A percentile compares a stretch with the other conserved stretches of the same genome.
These are phyloP conservation scores for Mycena indigotica DNA, from an alignment of 768 basidiomycete species.

Conservation along the genomic window DNA sequence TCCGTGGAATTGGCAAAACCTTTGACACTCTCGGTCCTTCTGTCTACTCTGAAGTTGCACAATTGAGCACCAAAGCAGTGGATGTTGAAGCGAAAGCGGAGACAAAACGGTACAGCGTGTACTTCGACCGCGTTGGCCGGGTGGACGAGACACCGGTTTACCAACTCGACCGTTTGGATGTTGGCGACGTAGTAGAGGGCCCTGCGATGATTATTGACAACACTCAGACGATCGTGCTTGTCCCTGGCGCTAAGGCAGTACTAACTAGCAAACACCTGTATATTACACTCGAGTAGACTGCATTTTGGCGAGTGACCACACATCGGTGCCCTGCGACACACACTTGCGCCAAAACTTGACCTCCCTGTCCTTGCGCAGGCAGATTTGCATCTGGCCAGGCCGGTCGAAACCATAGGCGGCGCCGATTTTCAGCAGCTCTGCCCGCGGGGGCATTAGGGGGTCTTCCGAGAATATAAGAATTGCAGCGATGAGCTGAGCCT, in stretches of 20 bases:
- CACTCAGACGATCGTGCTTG: conserved; percentile 92
- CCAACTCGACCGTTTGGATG: conserved; percentile 60
- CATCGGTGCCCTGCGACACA: background rate
- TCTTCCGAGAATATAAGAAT: background rate
- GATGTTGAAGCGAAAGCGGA: conserved; percentile 49
- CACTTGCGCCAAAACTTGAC: background rate
- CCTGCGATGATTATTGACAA: conserved; percentile 95
- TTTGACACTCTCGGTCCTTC: conserved; percentile 80
- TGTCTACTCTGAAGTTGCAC: conserved; percentile 73
- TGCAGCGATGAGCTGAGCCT: background rate
- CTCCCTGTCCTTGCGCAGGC: background rate
- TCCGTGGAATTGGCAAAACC: conserved; percentile 89
- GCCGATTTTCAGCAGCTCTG: background rate
- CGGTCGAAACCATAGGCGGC: background rate
- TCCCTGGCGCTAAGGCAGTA: conserved; percentile 69
- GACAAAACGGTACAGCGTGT: conserved; percentile 60
- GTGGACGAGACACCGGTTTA: conserved; percentile 81
- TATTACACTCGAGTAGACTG: conserved; percentile 44
- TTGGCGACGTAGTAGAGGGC: conserved; percentile 76
- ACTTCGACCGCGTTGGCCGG: conserved; percentile 80
- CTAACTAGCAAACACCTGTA: conserved; percentile 71
- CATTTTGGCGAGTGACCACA: background rate
- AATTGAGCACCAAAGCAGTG: conserved; percentile 45
- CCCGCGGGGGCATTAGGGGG: background rate
- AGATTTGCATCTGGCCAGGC: background rate